These are phyloP conservation scores for Didymella keratinophila DNA, from an alignment of 2,329 filamentous ascomycete genomes.

Conservation along the genomic window DNA sequence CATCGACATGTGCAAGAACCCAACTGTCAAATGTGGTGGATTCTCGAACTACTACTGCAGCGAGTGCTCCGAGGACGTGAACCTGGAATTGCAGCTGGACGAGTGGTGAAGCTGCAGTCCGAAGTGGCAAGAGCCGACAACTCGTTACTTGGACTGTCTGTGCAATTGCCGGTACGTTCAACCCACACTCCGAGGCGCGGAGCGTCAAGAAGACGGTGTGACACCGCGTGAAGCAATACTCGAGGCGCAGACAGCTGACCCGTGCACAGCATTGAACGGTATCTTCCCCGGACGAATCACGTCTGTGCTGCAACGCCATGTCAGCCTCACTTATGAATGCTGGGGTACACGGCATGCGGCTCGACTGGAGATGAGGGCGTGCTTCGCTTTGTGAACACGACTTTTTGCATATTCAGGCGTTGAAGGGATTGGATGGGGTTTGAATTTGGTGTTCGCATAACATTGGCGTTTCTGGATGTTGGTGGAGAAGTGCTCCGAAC, in stretches of 20 bases:
- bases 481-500: no score
- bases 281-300: slow-evolving; percentile 2
- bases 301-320: slow-evolving; percentile 2
- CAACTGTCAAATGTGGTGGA: slow-evolving; percentile 52
- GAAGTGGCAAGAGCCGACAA: background rate
- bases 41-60: slow-evolving; percentile 56
- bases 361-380: background rate
- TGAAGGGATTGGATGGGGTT: background rate
- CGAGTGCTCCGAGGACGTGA: slow-evolving; percentile 55
- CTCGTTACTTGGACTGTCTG: no score
- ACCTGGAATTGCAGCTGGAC: slow-evolving; percentile 54
- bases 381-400: background rate
- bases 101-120: slow-evolving; percentile 39
- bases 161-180: slow-evolving; percentile 5
- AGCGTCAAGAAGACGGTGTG: slow-evolving; percentile 5
- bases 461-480: background rate
- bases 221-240: slow-evolving; percentile 1
- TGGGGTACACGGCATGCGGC: background rate
- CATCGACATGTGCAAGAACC: slow-evolving; percentile 58
- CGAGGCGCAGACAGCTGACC: slow-evolving; percentile 17
- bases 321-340: slow-evolving; percentile 12
- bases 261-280: slow-evolving; percentile 19
- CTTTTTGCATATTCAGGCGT: background rate
- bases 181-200: background rate
- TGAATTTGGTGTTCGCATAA: background rate